A percentile compares a stretch with the other conserved stretches of the same genome.
Evolutionary conservation across 495 filamentous ascomycete species (phyloP).

Genomic region (Parmelia sp.): DNA sequence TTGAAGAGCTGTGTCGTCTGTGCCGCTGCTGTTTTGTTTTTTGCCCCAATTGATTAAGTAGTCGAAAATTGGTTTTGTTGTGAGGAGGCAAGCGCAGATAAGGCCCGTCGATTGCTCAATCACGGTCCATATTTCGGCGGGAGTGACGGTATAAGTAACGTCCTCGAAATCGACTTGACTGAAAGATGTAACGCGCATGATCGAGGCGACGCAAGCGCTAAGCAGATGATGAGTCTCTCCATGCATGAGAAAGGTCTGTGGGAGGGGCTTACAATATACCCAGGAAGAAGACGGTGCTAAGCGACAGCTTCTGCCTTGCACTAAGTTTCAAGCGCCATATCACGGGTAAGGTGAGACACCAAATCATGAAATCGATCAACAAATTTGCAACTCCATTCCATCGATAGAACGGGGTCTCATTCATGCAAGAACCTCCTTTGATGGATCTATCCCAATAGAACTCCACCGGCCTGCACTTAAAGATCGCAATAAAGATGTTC

Average conservation of each 20-base stretch:
- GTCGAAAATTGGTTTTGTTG: too few relatives aligned
- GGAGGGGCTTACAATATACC: constrained; percentile 41
- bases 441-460: constrained; percentile 40
- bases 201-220: constrained; percentile 42
- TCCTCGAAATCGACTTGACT: constrained; percentile 45
- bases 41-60: too few relatives aligned
- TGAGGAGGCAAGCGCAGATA: constrained; percentile 51
- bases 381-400: constrained; percentile 42
- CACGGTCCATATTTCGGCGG: constrained; percentile 52
- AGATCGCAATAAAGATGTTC: constrained; percentile 37
- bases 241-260: too few relatives aligned
- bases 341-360: constrained; percentile 38
- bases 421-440: constrained; percentile 33
- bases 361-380: constrained; percentile 41
- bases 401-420: constrained; percentile 36
- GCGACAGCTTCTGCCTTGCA: constrained; percentile 41
- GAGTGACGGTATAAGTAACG: constrained; percentile 44
- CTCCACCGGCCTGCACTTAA: constrained; percentile 38
- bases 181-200: constrained; percentile 51
- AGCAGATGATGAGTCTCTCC: too few relatives aligned
- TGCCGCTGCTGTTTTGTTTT: too few relatives aligned
- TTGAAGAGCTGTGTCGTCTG: too few relatives aligned
- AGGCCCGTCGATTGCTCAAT: constrained; percentile 53
- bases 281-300: constrained; percentile 43
- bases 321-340: constrained; percentile 41